Conservation (phyloP, 1,284 basidiomycete species). For the Trichosporon coremiiforme region DNA sequence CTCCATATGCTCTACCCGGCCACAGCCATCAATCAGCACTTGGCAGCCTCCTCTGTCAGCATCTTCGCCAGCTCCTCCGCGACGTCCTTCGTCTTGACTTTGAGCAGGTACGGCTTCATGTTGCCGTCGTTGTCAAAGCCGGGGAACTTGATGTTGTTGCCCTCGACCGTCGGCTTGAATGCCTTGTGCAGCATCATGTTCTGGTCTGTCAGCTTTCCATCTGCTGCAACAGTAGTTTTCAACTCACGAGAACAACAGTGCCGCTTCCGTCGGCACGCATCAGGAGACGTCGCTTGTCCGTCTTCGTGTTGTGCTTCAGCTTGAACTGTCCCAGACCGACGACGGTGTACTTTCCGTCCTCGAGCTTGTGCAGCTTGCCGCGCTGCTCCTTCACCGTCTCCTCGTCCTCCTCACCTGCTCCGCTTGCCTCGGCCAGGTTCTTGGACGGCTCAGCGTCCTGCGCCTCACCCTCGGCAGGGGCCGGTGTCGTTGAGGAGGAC, state of each 20-base stretch:
- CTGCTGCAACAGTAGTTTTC: not conserved
- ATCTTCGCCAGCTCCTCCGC: slow-evolving; percentile 65
- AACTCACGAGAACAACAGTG: slow-evolving; percentile 47
- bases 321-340: slow-evolving; percentile 48
- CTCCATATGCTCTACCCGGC: not conserved
- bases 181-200: slow-evolving; percentile 44
- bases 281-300: slow-evolving; percentile 46
- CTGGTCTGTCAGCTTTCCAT: slow-evolving; percentile 29
- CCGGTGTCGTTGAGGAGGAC: not conserved
- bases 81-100: slow-evolving; percentile 66
- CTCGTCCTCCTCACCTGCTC: slow-evolving; percentile 70
- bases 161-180: slow-evolving; percentile 39
- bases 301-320: slow-evolving; percentile 46
- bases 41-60: slow-evolving; percentile 63
- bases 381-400: slow-evolving; percentile 66
- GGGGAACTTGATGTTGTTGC: slow-evolving; percentile 40
- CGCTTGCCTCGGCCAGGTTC: slow-evolving; percentile 45
- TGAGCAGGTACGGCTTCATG: slow-evolving; percentile 65
- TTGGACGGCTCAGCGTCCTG: slow-evolving; percentile 38
- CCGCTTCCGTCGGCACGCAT: slow-evolving; percentile 52
- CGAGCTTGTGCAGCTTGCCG: slow-evolving; percentile 67
- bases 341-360: slow-evolving; percentile 55
- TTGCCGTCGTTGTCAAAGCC: slow-evolving; percentile 55
- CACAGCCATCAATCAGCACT: not conserved
- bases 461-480: slow-evolving; percentile 24